A percentile compares a stretch with the other conserved stretches of the same genome.
Evolutionary conservation across 108 stramenopile genomes (phyloP).

Genomic region (Nitzschia palea): DNA sequence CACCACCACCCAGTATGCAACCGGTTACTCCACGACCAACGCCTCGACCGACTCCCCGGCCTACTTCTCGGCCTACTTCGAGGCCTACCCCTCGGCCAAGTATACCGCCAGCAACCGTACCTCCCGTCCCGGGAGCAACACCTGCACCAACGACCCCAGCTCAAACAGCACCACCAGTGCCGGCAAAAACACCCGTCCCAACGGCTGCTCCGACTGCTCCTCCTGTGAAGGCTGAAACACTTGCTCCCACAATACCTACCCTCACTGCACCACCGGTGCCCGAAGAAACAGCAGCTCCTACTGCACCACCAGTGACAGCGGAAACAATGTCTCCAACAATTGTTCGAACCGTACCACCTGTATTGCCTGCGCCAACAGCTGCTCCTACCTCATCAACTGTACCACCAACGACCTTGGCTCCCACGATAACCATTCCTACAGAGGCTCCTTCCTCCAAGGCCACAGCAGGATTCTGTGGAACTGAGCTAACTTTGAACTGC

Average conservation of each 20-base stretch:
- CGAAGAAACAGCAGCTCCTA: not conserved
- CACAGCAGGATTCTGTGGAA: slow-evolving; percentile 16
- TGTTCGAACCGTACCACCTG: too few relatives aligned
- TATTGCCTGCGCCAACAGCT: too few relatives aligned
- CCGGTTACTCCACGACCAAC: slow-evolving; percentile 1
- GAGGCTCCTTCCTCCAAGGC: not conserved
- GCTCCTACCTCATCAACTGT: too few relatives aligned
- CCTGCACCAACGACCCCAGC: not conserved
- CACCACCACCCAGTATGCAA: too few relatives aligned
- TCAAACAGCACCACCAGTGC: not conserved
- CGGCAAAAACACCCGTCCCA: not conserved
- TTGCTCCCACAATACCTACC: not conserved
- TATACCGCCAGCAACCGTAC: not conserved
- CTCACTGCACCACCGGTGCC: not conserved
- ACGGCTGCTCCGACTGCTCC: not conserved
- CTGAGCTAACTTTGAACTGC: slow-evolving; percentile 15
- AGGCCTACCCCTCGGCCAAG: not conserved
- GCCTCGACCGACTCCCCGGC: not conserved
- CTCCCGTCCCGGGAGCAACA: not conserved
- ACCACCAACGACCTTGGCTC: too few relatives aligned
- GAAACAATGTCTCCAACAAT: too few relatives aligned
- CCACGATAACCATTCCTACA: too few relatives aligned
- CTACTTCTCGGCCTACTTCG: not conserved
- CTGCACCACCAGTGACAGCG: too few relatives aligned
- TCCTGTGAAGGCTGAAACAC: not conserved